These are phyloP conservation scores for Pyrenophora teres DNA, from an alignment of 2,329 filamentous ascomycete species.

Conservation along the genomic window DNA sequence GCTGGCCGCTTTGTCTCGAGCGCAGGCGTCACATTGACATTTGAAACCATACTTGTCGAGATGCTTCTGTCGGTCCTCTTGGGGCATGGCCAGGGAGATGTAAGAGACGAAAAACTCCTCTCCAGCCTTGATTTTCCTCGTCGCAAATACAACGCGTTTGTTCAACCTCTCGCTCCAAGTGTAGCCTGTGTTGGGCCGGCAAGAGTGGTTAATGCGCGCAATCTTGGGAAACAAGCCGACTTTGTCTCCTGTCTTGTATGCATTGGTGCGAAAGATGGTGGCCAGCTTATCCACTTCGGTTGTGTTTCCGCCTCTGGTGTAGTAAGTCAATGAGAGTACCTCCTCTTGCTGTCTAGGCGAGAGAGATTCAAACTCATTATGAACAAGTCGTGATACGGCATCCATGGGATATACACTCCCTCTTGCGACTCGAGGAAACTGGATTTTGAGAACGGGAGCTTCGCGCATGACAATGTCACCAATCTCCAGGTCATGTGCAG, in stretches of 20 bases:
- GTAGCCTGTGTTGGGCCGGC: slow-evolving; percentile 45
- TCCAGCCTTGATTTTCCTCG: slow-evolving; percentile 43
- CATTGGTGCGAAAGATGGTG: slow-evolving; percentile 45
- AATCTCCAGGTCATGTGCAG: slow-evolving; percentile 41
- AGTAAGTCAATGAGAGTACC: slow-evolving; percentile 36
- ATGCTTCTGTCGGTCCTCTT: slow-evolving; percentile 37
- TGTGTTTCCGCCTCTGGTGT: slow-evolving; percentile 25
- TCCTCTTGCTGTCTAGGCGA: slow-evolving; percentile 25
- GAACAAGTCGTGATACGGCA: slow-evolving; percentile 27
- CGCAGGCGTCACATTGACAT: slow-evolving; percentile 47
- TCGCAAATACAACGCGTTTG: slow-evolving; percentile 44
- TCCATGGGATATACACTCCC: slow-evolving; percentile 35
- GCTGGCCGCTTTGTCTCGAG: slow-evolving; percentile 30
- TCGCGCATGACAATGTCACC: slow-evolving; percentile 51
- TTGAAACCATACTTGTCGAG: slow-evolving; percentile 45
- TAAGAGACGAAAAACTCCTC: slow-evolving; percentile 50
- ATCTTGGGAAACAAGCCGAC: slow-evolving; percentile 44
- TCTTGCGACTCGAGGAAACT: slow-evolving; percentile 32
- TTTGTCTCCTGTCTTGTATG: slow-evolving; percentile 39
- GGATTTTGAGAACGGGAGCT: slow-evolving; percentile 43
- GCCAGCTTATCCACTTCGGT: slow-evolving; percentile 28
- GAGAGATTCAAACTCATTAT: slow-evolving; percentile 31
- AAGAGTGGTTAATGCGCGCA: slow-evolving; percentile 46
- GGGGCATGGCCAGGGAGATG: slow-evolving; percentile 40
- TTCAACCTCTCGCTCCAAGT: slow-evolving; percentile 42